Base-by-base conservation (phyloP, 371 early-diverging fungal genomes). In the Blakeslea trispora region DNA sequence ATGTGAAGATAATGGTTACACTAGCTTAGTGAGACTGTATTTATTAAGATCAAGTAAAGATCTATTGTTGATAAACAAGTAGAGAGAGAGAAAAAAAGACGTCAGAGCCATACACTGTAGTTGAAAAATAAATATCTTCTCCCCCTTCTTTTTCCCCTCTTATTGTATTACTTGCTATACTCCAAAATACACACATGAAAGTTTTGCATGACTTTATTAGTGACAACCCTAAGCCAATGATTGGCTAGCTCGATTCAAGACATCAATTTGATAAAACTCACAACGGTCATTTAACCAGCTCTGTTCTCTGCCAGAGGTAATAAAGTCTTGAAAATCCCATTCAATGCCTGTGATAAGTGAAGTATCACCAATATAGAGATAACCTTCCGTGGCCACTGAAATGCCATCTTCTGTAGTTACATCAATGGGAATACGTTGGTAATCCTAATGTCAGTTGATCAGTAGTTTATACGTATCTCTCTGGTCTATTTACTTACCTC, bases 331-430 rank as follows among this genome's bases (percentile, higher is more conserved):
- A 13, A 64, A 48, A 15, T 59, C 54, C 77, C 77, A 77, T 18
- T 74, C 77, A 19, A 57, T 28, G 11, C 34, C 54, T 13, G 68
- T 60, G 5, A 77, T 31, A 7, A 64, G 48, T 1, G 50, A 15
- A 5, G 47, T 17, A n/a, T 66, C 69, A 14, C 57, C 74, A 45
- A 62, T 64, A 64, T 69, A 77, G n/a, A 70, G 43, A 53, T 77
- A 77, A n/a, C 58, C 65, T 24, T 68, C 58, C 11, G 69, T 62
- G 22, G 59, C 45, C 17, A 64, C 50, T 0, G 9, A 3, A 1
- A 6, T 10, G 0, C 44, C 24, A 3, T 51, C 43, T 11, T 62
- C 59, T 1, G 41, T 43, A 9, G 39, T 21, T 1, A 69, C 77
- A 23, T 43, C 34, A 10, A 63, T 65, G 5, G 53, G 24, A 9